These are phyloP conservation scores for Iodosphaeria phyllophila DNA, from an alignment of 2,329 filamentous ascomycete species.

Conservation along the genomic window DNA sequence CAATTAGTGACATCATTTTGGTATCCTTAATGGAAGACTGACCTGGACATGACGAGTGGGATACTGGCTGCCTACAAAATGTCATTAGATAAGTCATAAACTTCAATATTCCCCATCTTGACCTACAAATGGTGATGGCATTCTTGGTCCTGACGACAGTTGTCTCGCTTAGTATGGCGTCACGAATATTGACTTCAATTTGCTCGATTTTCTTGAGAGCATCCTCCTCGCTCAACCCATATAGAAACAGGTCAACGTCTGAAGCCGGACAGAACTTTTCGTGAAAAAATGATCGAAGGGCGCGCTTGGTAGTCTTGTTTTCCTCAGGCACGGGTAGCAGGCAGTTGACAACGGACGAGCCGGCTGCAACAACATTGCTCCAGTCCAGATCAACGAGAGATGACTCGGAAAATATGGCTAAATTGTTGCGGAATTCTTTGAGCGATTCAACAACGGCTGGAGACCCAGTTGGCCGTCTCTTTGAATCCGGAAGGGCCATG, in stretches of 20 bases:
- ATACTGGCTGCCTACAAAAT: conserved; percentile 46
- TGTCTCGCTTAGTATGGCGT: conserved; percentile 65
- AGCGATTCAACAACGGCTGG: conserved; percentile 50
- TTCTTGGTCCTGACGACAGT: conserved; percentile 76
- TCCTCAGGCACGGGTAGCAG: conserved; percentile 50
- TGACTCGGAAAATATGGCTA: conserved; percentile 65
- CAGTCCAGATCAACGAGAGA: conserved; percentile 61
- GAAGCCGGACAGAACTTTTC: conserved; percentile 65
- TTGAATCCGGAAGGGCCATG: conserved; percentile 43
- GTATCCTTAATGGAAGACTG: conserved; percentile 8
- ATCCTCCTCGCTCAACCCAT: conserved; percentile 58
- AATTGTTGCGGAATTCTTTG: conserved; percentile 59
- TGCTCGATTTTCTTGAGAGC: conserved; percentile 70
- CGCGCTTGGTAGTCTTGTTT: conserved; percentile 42
- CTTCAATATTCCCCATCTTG: background rate
- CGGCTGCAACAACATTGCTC: conserved; percentile 66
- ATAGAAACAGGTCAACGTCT: conserved; percentile 75
- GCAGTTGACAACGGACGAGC: conserved; percentile 64
- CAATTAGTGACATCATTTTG: conserved; percentile 1
- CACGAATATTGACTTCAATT: conserved; percentile 57
- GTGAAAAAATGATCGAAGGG: conserved; percentile 58
- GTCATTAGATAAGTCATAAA: conserved; percentile 1
- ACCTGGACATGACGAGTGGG: conserved; percentile 62
- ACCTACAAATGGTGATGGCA: conserved; percentile 53
- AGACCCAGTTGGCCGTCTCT: conserved; percentile 42